phyloP scores from a whole-genome alignment of 768 basidiomycete genomes.

The Cystobasidium tubakii region DNA sequence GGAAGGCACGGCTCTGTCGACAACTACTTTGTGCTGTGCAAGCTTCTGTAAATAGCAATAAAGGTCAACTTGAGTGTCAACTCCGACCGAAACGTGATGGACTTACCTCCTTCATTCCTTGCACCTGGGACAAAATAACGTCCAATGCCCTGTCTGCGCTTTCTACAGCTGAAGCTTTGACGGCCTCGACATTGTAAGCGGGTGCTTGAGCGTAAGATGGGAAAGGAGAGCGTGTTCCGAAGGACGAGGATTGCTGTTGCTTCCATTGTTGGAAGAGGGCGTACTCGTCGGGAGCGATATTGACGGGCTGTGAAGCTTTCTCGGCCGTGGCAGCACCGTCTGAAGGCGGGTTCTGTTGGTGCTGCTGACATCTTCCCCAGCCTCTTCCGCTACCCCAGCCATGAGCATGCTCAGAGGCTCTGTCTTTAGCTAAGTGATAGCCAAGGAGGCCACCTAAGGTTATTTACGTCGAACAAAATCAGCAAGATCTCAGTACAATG shows the following conservation, averaged over 20 bases:
- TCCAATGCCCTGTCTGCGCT: slow-evolving; percentile 32
- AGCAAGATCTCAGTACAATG: too few relatives aligned
- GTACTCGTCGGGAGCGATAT: background rate
- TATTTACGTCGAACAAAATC: too few relatives aligned
- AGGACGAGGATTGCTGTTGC: background rate
- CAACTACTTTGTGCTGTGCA: slow-evolving; percentile 7
- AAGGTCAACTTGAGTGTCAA: too few relatives aligned
- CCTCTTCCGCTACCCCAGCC: slow-evolving; percentile 5
- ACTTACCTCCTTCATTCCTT: slow-evolving; percentile 27
- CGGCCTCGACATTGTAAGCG: background rate
- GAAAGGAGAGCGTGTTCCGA: background rate
- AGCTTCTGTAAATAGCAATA: slow-evolving; percentile 32
- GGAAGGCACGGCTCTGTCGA: background rate
- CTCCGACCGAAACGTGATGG: too few relatives aligned
- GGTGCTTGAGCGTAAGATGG: background rate
- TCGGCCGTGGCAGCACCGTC: background rate
- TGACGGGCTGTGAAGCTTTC: background rate
- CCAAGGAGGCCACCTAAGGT: slow-evolving; percentile 26
- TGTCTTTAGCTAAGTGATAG: slow-evolving; percentile 24
- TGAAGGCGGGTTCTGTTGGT: background rate
- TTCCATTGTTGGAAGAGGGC: slow-evolving; percentile 28
- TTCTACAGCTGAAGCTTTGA: slow-evolving; percentile 22
- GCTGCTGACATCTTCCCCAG: background rate
- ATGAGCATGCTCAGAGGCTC: background rate
- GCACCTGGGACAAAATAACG: slow-evolving; percentile 23